phyloP scores from a whole-genome alignment of 257 asterid genomes.

The Gynochthodes officinalis region DNA sequence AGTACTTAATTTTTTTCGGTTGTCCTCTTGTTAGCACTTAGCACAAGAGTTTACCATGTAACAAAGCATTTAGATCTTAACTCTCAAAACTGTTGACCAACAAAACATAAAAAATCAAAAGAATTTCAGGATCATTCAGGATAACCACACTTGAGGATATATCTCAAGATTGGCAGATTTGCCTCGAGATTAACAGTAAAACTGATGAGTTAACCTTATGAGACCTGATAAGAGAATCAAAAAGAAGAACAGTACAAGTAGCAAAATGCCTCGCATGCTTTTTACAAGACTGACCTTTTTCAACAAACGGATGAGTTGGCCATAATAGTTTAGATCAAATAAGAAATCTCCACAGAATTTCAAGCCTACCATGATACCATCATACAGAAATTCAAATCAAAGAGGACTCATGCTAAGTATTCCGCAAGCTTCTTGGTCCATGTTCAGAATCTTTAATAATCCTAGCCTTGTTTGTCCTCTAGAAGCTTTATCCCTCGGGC shows the following conservation, averaged over 20 bases:
- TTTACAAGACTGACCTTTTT: background rate
- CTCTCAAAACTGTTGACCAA: background rate
- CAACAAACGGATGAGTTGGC: background rate
- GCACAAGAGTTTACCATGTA: background rate
- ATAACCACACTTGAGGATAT: background rate
- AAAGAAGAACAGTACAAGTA: background rate
- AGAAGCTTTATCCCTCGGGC: background rate
- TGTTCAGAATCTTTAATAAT: background rate
- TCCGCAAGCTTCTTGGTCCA: background rate
- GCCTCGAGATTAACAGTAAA: background rate
- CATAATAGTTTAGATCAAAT: background rate
- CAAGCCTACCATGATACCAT: too few species aligned
- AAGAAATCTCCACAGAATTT: background rate
- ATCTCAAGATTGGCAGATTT: constrained; percentile 1
- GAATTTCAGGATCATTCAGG: background rate
- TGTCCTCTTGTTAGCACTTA: background rate
- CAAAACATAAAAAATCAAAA: background rate
- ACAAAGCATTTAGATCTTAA: background rate
- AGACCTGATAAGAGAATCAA: background rate
- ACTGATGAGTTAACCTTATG: background rate
- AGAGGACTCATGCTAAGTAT: background rate
- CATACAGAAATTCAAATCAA: background rate
- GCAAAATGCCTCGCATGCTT: background rate
- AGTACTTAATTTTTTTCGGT: background rate
- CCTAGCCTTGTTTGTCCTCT: background rate